Evolutionary conservation across 2,329 filamentous ascomycete genomes (phyloP).

Genomic region (Colletotrichum navitas): DNA sequence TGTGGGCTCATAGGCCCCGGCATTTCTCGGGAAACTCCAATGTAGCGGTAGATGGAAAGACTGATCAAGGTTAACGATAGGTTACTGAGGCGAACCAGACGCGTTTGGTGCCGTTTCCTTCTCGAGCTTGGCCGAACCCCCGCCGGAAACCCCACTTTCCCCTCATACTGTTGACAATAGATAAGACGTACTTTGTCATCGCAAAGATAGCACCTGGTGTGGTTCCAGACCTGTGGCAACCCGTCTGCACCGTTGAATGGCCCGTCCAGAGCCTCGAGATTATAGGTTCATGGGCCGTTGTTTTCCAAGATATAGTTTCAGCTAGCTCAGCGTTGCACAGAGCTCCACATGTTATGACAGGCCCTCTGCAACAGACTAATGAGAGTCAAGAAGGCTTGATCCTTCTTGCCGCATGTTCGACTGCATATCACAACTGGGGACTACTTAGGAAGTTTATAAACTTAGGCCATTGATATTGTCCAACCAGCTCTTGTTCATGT

Average conservation of each 20-base stretch:
- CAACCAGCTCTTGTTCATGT: neutral
- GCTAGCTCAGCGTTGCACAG: neutral
- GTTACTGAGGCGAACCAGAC: neutral
- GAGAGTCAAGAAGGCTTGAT: neutral
- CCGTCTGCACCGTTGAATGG: neutral
- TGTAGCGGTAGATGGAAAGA: neutral
- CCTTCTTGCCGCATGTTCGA: neutral
- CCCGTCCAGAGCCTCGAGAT: neutral
- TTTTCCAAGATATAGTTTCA: neutral
- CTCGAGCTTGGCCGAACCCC: slow-evolving; percentile 3
- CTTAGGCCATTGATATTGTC: neutral
- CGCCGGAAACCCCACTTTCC: slow-evolving; percentile 28
- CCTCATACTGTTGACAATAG: slow-evolving; percentile 12
- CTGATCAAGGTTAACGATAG: slow-evolving; percentile 13
- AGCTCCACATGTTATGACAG: neutral
- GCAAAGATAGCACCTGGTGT: slow-evolving; percentile 9
- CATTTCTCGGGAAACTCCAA: neutral
- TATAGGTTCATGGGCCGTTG: neutral
- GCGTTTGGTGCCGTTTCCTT: slow-evolving; percentile 16
- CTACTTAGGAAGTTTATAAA: neutral
- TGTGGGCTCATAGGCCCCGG: neutral
- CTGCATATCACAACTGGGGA: neutral
- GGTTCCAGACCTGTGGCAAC: neutral
- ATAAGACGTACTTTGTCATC: slow-evolving; percentile 10
- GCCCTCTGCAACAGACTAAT: neutral